Percentiles rank a stretch among this genome's conserved stretches.
Evolutionary conservation across 2,329 filamentous ascomycete genomes (phyloP).

Genomic region (Coniochaeta sp.): DNA sequence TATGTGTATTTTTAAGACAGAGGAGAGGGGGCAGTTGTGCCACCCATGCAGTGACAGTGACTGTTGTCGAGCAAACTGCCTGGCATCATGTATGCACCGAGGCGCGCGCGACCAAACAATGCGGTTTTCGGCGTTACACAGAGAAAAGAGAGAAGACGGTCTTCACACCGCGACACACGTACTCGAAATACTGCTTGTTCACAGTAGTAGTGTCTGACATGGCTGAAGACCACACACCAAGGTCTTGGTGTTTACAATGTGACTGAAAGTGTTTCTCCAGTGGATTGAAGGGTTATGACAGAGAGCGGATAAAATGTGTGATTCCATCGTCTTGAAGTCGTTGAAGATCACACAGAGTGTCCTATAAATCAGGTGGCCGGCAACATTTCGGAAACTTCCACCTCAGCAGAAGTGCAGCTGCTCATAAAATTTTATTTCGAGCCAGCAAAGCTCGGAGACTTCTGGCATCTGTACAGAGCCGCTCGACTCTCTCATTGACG

Average conservation of each 20-base stretch:
- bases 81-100: not conserved
- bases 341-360: not conserved
- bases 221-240: conserved; percentile 4
- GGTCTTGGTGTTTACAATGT: not conserved
- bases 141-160: not conserved
- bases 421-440: not conserved
- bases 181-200: conserved; percentile 37
- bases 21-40: not conserved
- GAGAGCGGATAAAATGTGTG: not conserved
- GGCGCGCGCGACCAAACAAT: not conserved
- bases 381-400: not conserved
- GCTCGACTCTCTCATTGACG: not conserved
- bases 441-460: not conserved
- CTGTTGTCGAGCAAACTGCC: conserved; percentile 1
- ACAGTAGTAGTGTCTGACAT: conserved; percentile 21
- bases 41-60: not conserved
- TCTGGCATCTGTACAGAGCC: not conserved
- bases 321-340: not conserved
- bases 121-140: not conserved
- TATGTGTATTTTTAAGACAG: not conserved
- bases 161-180: conserved; percentile 12
- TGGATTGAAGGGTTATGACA: not conserved
- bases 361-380: not conserved
- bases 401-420: not conserved
- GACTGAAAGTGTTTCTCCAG: not conserved